Base-by-base conservation (phyloP, 805 yeast genomes). In the Millerago galiae region DNA sequence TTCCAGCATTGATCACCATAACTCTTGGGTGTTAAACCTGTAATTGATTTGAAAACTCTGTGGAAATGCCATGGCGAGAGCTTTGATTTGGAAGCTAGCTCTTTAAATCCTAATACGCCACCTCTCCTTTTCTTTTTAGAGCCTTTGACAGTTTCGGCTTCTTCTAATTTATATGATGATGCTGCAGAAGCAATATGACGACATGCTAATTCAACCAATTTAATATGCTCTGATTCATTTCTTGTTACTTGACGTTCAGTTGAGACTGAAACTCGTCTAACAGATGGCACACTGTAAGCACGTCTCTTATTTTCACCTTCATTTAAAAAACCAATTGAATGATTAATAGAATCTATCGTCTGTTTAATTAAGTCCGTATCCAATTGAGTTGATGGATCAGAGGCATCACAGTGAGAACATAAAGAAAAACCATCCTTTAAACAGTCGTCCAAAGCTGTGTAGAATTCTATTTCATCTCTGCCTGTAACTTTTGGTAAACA, bases 61-160 rank as follows among this genome's bases (percentile, higher is more conserved):
- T 88, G 96, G 63, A 88, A 88, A 62, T 88, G 96, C 95, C 95
- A 88, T 21, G 95, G 93, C 10, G 87, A 77, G 45, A 88, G 71
- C 51, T 83, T 83, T 9, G 89, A 81, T 57, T 87, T 83, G 16
- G 86, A 80, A 8, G 95, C 96, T 56, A 88, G 71, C 59, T 88
- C 95, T 60, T 86, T 84, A 67, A 88, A 88, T 0, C 90, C 91
- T 37, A 83, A 63, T 10, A 82, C 86, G 34, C 88, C 89, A 15
- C 91, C 91, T 61, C 87, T 70, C 68, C 84, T 75, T 58, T 75
- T 72, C 59, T 72, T 71, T 60, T 70, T 70, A 39, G 59, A 65
- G 15, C 46, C 42, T 27, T 30, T 36, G 7, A 21, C 24, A 25
- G 41, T 31, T 25, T 41, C 45, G 2, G 44, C 43, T 12, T 46